phyloP scores from a whole-genome alignment of 139 green algal genomes.

The Closterium sp. region DNA sequence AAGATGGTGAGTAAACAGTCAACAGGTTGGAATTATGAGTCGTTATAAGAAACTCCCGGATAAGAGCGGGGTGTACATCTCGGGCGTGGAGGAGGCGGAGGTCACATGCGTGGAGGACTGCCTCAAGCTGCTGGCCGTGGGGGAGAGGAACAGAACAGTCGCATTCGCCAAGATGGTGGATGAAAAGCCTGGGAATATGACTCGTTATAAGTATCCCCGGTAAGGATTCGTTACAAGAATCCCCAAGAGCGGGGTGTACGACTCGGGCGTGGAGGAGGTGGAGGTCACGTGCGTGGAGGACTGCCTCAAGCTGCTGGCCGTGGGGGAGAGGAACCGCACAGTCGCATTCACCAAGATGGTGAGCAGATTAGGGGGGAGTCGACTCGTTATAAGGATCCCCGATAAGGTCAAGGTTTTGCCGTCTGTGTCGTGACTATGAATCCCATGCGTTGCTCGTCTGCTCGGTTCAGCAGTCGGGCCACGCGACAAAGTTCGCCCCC shows the following conservation, averaged over 20 bases:
- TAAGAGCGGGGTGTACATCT: slow-evolving; percentile 75
- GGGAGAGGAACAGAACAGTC: slow-evolving; percentile 73
- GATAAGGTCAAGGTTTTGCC: background rate
- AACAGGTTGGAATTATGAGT: too few relatives aligned
- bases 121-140: slow-evolving; percentile 75
- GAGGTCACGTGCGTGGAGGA: slow-evolving; percentile 52
- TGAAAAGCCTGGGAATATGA: background rate
- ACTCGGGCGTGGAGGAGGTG: slow-evolving; percentile 67
- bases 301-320: slow-evolving; percentile 77
- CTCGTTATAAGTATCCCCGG: too few relatives aligned
- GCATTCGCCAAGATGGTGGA: slow-evolving; percentile 69
- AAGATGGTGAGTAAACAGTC: slow-evolving; percentile 62
- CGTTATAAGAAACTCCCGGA: too few relatives aligned
- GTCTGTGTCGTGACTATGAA: background rate
- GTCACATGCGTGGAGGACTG: slow-evolving; percentile 61
- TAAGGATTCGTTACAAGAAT: too few relatives aligned
- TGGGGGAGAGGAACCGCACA: slow-evolving; percentile 73
- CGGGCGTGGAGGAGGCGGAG: slow-evolving; percentile 64
- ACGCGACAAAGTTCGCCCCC: background rate
- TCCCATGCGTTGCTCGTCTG: background rate
- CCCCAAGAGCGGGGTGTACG: slow-evolving; percentile 65
- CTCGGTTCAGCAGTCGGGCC: background rate
- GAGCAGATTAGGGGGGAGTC: too few relatives aligned
- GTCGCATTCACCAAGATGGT: slow-evolving; percentile 73
- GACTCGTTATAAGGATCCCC: background rate